These are phyloP conservation scores for Zygosaccharomyces pseudorouxii DNA, from an alignment of 805 yeast genomes.

Conservation along the genomic window DNA sequence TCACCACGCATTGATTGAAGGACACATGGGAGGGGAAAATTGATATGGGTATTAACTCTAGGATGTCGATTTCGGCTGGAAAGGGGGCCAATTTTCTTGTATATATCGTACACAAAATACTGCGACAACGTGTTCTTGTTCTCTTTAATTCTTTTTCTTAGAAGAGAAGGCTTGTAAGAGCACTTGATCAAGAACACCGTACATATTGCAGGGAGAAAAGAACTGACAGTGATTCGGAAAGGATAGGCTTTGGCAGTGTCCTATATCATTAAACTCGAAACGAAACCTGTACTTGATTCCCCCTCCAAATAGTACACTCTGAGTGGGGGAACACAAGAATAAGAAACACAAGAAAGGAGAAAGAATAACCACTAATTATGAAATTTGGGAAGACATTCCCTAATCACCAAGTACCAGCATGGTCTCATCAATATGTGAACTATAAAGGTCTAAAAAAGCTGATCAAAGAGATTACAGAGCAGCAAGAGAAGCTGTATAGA, in stretches of 20 bases:
- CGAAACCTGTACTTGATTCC: neutral
- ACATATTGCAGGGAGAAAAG: neutral
- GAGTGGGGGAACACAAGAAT: neutral
- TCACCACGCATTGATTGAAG: neutral
- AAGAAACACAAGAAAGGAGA: neutral
- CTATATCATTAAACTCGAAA: neutral
- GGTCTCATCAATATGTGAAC: conserved; percentile 77
- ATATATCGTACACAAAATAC: neutral
- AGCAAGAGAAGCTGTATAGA: conserved; percentile 36
- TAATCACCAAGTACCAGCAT: conserved; percentile 90
- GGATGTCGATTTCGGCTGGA: neutral
- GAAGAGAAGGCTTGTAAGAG: neutral
- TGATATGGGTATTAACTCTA: neutral
- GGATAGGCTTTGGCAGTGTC: neutral
- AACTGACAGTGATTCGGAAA: neutral
- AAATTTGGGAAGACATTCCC: conserved; percentile 78
- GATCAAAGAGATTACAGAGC: conserved; percentile 57
- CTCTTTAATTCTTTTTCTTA: neutral
- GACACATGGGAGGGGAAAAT: neutral
- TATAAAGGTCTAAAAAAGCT: conserved; percentile 79
- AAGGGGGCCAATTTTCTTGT: neutral
- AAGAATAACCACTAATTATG: conserved; percentile 38
- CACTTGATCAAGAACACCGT: conserved; percentile 1
- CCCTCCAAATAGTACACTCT: neutral
- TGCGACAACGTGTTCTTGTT: neutral